Conservation (phyloP, 169 alveolate genomes). For the Plasmodium vinckei region DNA sequence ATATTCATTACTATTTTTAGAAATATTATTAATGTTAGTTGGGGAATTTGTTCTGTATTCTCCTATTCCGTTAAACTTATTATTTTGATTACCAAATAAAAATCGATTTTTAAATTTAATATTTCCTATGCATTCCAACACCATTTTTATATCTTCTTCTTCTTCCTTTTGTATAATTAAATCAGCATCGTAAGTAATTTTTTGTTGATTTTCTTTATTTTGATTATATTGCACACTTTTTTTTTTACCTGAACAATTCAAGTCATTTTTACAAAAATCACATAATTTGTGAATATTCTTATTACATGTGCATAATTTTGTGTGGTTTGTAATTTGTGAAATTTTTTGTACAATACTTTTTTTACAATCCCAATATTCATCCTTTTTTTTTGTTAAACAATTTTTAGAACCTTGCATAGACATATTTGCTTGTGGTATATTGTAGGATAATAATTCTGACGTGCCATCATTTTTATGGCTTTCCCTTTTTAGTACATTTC, state of each 20-base stretch:
- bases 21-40: background rate
- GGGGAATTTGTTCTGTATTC: background rate
- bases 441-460: no score
- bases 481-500: no score
- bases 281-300: background rate
- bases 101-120: constrained; percentile 33
- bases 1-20: background rate
- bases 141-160: constrained; percentile 66
- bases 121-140: constrained; percentile 72
- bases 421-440: no score
- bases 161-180: constrained; percentile 57
- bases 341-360: background rate
- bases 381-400: background rate
- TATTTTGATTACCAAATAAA: background rate
- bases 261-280: background rate
- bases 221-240: background rate
- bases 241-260: constrained; percentile 1
- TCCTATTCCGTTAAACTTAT: no score
- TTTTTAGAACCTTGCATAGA: no score
- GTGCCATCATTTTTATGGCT: no score
- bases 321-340: background rate
- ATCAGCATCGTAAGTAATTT: constrained; percentile 20
- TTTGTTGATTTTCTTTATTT: background rate
- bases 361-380: background rate
- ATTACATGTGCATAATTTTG: background rate